These are phyloP conservation scores for Calonectria naviculata DNA, from an alignment of 2,329 filamentous ascomycete genomes.

Conservation along the genomic window DNA sequence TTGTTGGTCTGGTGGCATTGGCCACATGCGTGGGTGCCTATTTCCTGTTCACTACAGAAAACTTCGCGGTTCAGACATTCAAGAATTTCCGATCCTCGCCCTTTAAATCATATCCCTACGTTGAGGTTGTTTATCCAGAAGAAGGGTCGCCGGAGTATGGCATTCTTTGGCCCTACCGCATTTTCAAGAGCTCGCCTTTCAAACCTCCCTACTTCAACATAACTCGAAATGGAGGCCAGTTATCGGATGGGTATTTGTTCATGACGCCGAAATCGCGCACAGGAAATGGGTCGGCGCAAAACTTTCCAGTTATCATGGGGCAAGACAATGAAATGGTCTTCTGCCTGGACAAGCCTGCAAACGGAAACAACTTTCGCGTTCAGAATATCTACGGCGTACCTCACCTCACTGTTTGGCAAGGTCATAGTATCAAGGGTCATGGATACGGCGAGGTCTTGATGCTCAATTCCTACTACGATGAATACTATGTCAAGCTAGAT, in stretches of 20 bases:
- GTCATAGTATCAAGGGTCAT: conserved; percentile 36
- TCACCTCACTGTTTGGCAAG: conserved; percentile 45
- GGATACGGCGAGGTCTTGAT: conserved; percentile 46
- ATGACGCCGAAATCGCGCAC: conserved; percentile 34
- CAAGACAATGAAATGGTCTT: conserved; percentile 45
- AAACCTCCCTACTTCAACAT: conserved; percentile 34
- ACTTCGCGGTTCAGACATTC: too few species aligned
- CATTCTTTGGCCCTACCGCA: conserved; percentile 30
- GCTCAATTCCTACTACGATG: conserved; percentile 43
- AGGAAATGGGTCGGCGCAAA: conserved; percentile 22
- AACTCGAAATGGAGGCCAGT: conserved; percentile 25
- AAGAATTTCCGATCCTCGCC: too few species aligned
- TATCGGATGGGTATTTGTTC: conserved; percentile 41
- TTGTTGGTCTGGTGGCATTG: too few species aligned
- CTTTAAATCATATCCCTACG: conserved; percentile 35
- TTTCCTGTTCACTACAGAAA: too few species aligned
- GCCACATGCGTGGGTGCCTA: too few species aligned
- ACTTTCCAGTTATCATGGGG: conserved; percentile 35
- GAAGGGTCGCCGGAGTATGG: conserved; percentile 11
- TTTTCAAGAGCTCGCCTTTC: conserved; percentile 38
- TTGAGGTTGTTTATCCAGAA: conserved; percentile 29
- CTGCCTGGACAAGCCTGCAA: conserved; percentile 24
- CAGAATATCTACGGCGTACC: conserved; percentile 44
- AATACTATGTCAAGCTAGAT: conserved; percentile 22
- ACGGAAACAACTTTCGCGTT: conserved; percentile 37